Evolutionary conservation across 1,139 yeast species (phyloP).

Genomic region (Saccharomycopsis crataegensis): DNA sequence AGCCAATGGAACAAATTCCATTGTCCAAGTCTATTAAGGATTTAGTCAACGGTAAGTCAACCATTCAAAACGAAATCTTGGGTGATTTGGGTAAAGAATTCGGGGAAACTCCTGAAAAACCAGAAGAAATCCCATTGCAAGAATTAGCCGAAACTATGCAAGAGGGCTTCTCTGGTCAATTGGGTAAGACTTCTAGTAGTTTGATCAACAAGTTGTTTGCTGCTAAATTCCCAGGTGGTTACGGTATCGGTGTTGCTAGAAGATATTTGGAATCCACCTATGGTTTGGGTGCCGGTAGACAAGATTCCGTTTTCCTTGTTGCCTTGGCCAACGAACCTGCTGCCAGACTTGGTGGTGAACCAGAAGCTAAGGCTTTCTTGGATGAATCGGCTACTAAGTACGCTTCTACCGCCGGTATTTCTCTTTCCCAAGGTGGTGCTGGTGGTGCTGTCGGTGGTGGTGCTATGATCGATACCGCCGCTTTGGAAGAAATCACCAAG

Average conservation of each 20-base stretch:
- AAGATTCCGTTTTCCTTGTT: slow-evolving; percentile 75
- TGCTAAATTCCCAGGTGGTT: slow-evolving; percentile 99
- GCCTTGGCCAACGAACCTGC: slow-evolving; percentile 91
- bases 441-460: slow-evolving; percentile 53
- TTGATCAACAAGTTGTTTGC: slow-evolving; percentile 87
- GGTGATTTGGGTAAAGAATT: slow-evolving; percentile 98
- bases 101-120: slow-evolving; percentile 96
- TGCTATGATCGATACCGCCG: slow-evolving; percentile 91
- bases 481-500: slow-evolving; percentile 86
- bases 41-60: slow-evolving; percentile 95
- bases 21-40: slow-evolving; percentile 92
- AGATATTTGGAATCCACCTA: slow-evolving; percentile 83
- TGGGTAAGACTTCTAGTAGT: slow-evolving; percentile 90
- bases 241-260: slow-evolving; percentile 84
- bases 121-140: slow-evolving; percentile 93
- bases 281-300: slow-evolving; percentile 93
- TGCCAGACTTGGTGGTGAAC: slow-evolving; percentile 74
- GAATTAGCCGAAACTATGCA: slow-evolving; percentile 95
- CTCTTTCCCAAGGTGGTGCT: slow-evolving; percentile 60
- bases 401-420: slow-evolving; percentile 75
- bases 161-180: slow-evolving; percentile 76
- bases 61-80: slow-evolving; percentile 94
- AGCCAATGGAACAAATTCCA: slow-evolving; percentile 78
- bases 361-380: slow-evolving; percentile 83
- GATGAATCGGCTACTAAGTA: slow-evolving; percentile 79